Evolutionary conservation across 106 monocot genomes (phyloP), one percentile per base, ranked within the genome.

Genomic region (Cymbidium sinense): DNA sequence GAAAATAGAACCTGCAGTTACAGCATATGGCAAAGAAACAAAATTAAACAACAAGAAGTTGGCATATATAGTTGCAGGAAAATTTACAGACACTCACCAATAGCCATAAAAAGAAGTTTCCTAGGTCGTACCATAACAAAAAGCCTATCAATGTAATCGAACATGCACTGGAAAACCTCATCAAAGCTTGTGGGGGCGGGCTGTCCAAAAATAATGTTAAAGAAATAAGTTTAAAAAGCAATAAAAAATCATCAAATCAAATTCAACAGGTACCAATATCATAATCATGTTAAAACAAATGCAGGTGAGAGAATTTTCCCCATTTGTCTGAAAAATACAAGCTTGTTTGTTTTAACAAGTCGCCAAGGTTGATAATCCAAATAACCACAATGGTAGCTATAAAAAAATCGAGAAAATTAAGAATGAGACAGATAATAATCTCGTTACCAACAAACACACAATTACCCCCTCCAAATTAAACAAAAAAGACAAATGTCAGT

Each of bases 141-240:
- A 47, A 99, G 92, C 73, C 94, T 88, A 78, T 99, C 98, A 75
- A 99, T 99, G 75, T 99, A 99, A 78, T 94, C 98, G 82, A 99
- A 99, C 86, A 99, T 99, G 83, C 98, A 99, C 80, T 92, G 85
- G 86, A 99, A 99, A 65, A 99, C 98, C 80, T 94, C 98, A 70
- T 87, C 90, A 79, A 90, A 94, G 34, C 87, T 92, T 34, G 94
- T 94, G 34, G 98, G 98, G 71, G 94, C 85, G 58, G 94, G 98
- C 98, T 99, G 90, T 82, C 58, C 69, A 76, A 31, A 19, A 83
- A 75, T 36, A 12, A 41, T 51, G 31, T 30, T 55, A 79, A 70
- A 44, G 10, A 73, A 25, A 35, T 43, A 7, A 73, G 27, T 0
- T 20, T 10, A 43, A 18, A 64, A 33, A 73, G 50, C 25, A 70